Base-by-base conservation (phyloP, 441 rosid species). In the Codiaeum variegatum region DNA sequence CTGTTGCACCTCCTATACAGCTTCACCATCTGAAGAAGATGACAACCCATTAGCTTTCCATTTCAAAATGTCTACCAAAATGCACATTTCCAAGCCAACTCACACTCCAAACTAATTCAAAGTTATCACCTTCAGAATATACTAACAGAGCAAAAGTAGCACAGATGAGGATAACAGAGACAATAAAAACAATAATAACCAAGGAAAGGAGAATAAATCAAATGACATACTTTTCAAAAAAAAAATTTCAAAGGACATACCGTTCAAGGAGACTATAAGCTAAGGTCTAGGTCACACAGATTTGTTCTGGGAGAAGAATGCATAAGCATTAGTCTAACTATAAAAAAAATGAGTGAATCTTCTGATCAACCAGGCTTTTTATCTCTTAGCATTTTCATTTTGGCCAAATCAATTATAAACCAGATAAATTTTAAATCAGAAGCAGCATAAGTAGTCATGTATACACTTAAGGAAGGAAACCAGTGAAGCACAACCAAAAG, bases 21-120 rank as follows among this genome's bases (percentile, higher is more conserved):
- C 72, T 72, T 62, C 72, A 73, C 72, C 66, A 52, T 61, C 79
- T 73, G 72, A 58, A 68, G 59, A 51, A 71, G 3, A 54, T 26
- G 3, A 56, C 54, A 61, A 64, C 18, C 47, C 40, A 6, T 77
- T 62, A 64, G 67, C 51, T 10, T 12, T 62, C 60, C 10, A 62
- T 64, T 28, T 21, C 44, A 70, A 62, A 62, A 8, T 19, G 36
- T n/a, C 23, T 4, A 36, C 4, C 34, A 61, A 60, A 31, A 62
- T 40, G 58, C 23, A 32, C n/a, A 32, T 63, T 29, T 62, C 21
- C 23, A 64, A 62, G 31, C 10, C 8, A 64, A 65, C 3, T 6
- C 2, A 40, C n/a, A 6, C 49, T 26, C 10, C 18, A 2, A 10
- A 38, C 21, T 31, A 66, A n/a, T 28, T 54, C 70, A 55, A 29